Evolutionary conservation across 148 eudicot genomes (phyloP).

Genomic region (Oxyria digyna): DNA sequence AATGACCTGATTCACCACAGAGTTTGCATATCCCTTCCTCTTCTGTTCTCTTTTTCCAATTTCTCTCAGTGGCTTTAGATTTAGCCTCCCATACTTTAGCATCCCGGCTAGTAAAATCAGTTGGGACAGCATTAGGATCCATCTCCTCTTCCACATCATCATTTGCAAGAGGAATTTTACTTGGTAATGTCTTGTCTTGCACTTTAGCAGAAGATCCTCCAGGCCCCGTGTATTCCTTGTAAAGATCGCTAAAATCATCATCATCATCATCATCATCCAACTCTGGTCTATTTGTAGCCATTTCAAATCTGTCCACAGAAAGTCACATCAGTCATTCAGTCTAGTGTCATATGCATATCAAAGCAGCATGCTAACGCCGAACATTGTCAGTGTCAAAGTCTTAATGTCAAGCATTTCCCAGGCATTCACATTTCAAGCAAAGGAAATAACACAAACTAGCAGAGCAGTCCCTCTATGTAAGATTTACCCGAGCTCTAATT

Average conservation of each 20-base stretch:
- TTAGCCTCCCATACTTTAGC: constrained; percentile 99
- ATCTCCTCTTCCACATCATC: constrained; percentile 84
- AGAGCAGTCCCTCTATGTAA: neutral
- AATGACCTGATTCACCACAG: constrained; percentile 96
- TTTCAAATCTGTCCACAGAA: constrained; percentile 12
- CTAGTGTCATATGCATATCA: neutral
- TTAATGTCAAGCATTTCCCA: neutral
- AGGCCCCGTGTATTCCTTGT: constrained; percentile 96
- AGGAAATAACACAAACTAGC: neutral
- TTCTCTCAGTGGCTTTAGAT: constrained; percentile 98
- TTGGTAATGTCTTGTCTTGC: constrained; percentile 36
- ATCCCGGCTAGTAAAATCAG: constrained; percentile 97
- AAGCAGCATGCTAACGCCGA: neutral
- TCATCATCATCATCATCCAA: constrained; percentile 56
- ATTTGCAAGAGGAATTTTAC: constrained; percentile 48
- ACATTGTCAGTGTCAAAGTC: neutral
- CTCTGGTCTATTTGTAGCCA: constrained; percentile 57
- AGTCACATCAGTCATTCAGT: neutral
- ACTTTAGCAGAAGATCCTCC: constrained; percentile 43
- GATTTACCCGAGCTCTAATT: neutral
- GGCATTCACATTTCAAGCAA: neutral
- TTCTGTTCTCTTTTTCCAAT: constrained; percentile 97
- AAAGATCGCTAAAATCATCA: constrained; percentile 89
- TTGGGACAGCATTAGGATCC: constrained; percentile 99
- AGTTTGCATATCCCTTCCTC: constrained; percentile 97